Evolutionary conservation across 2,329 filamentous ascomycete genomes (phyloP).

Genomic region (Venturia nashicola): DNA sequence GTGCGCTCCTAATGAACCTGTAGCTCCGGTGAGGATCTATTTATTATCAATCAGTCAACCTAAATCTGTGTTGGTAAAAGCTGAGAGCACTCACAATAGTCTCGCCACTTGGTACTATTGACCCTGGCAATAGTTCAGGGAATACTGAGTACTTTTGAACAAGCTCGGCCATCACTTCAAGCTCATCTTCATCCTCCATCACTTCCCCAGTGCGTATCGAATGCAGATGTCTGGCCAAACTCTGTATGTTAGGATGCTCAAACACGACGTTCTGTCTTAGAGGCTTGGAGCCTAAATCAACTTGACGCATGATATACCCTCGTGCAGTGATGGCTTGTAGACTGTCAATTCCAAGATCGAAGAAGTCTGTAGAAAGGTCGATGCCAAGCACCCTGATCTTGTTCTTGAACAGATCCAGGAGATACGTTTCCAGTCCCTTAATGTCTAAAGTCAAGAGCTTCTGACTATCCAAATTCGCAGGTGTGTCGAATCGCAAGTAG

Average conservation of each 20-base stretch:
- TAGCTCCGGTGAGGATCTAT: constrained; percentile 44
- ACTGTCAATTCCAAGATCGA: constrained; percentile 45
- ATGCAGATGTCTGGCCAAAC: constrained; percentile 28
- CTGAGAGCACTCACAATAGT: neutral
- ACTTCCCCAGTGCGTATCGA: constrained; percentile 28
- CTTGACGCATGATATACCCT: constrained; percentile 35
- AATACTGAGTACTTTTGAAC: constrained; percentile 33
- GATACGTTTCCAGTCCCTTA: constrained; percentile 15
- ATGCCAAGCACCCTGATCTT: constrained; percentile 9
- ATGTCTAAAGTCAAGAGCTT: constrained; percentile 14
- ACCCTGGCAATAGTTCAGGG: neutral
- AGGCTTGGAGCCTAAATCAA: constrained; percentile 35
- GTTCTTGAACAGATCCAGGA: neutral
- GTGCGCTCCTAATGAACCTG: constrained; percentile 52
- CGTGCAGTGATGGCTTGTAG: constrained; percentile 46
- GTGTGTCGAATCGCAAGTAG: constrained; percentile 21
- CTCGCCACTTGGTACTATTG: constrained; percentile 20
- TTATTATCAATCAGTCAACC: neutral
- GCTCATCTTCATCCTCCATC: constrained; percentile 22
- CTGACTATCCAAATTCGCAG: constrained; percentile 10
- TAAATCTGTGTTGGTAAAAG: neutral
- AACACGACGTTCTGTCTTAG: constrained; percentile 47
- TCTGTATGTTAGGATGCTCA: constrained; percentile 38
- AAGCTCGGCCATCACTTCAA: constrained; percentile 33
- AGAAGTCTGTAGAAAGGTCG: constrained; percentile 41